These are phyloP conservation scores for Gilbertella persicaria DNA, from an alignment of 371 early-diverging fungal species.

Conservation along the genomic window DNA sequence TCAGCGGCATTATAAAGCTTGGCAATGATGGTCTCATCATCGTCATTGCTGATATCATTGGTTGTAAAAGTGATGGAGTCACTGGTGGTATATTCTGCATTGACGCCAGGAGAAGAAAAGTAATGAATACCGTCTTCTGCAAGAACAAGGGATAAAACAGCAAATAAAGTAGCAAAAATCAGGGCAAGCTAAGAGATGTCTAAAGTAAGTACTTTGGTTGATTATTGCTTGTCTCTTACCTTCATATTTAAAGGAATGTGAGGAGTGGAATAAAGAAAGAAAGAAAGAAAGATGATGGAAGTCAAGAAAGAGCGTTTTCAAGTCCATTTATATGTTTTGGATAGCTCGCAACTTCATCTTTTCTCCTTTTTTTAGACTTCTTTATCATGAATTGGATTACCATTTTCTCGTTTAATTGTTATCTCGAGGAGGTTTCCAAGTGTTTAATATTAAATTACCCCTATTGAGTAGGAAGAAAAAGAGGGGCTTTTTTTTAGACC, in stretches of 20 bases:
- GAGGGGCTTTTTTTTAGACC: too few relatives aligned
- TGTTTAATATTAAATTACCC: too few relatives aligned
- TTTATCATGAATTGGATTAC: too few relatives aligned
- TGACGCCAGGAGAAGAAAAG: neutral
- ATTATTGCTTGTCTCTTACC: neutral
- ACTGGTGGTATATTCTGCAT: neutral
- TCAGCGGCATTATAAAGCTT: constrained; percentile 7
- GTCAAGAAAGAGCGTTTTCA: too few relatives aligned
- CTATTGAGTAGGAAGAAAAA: too few relatives aligned
- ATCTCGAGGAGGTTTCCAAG: too few relatives aligned
- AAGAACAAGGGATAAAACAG: neutral
- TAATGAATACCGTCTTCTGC: constrained; percentile 3
- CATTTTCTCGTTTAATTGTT: too few relatives aligned
- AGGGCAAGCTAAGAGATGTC: constrained; percentile 19
- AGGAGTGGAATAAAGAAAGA: neutral
- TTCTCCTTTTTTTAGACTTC: neutral
- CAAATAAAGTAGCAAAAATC: constrained; percentile 3
- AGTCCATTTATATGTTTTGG: too few relatives aligned
- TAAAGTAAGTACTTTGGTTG: neutral
- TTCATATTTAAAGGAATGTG: neutral
- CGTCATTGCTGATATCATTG: constrained; percentile 11
- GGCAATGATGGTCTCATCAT: constrained; percentile 9
- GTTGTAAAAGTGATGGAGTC: constrained; percentile 2
- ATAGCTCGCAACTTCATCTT: too few relatives aligned
- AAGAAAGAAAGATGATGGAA: neutral